phyloP scores from a whole-genome alignment of 2,329 filamentous ascomycete species.

The Allantophomopsis cytisporea region DNA sequence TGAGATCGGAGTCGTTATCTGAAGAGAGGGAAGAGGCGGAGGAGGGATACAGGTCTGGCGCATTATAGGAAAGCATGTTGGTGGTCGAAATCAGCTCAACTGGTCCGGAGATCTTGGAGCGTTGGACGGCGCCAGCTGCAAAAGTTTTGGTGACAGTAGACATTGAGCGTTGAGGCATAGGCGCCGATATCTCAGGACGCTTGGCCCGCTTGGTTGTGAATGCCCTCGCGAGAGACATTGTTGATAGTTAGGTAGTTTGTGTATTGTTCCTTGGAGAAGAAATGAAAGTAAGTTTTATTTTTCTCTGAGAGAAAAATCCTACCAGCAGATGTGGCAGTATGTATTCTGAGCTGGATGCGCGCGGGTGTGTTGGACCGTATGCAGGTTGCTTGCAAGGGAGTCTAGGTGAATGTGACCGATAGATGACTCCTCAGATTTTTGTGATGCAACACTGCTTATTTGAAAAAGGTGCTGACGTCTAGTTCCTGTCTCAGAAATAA shows the following conservation, averaged over 20 bases:
- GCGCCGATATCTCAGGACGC: slow-evolving; percentile 20
- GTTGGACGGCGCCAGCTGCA: slow-evolving; percentile 10
- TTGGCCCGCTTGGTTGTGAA: slow-evolving; percentile 58
- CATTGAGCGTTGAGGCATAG: slow-evolving; percentile 8
- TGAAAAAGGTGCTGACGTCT: too few relatives aligned
- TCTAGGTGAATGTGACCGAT: too few relatives aligned
- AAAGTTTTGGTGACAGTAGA: slow-evolving; percentile 2
- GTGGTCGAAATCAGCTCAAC: slow-evolving; percentile 85
- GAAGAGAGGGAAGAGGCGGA: slow-evolving; percentile 37
- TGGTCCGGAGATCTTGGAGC: slow-evolving; percentile 72
- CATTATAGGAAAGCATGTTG: slow-evolving; percentile 92
- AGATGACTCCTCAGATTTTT: too few relatives aligned
- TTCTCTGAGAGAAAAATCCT: too few relatives aligned
- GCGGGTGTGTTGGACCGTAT: too few relatives aligned
- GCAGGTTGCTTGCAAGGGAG: too few relatives aligned
- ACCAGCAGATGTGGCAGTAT: not conserved
- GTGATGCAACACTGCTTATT: too few relatives aligned
- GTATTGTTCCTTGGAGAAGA: too few relatives aligned
- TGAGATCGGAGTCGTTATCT: slow-evolving; percentile 60
- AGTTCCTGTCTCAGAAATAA: too few relatives aligned
- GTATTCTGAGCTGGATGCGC: too few relatives aligned
- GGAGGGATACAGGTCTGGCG: slow-evolving; percentile 56
- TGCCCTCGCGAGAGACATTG: slow-evolving; percentile 49
- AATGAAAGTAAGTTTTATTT: too few relatives aligned
- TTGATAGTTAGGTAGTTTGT: slow-evolving; percentile 3